Base-by-base conservation (phyloP, 148 eudicot species). In the Nepenthes gracilis region DNA sequence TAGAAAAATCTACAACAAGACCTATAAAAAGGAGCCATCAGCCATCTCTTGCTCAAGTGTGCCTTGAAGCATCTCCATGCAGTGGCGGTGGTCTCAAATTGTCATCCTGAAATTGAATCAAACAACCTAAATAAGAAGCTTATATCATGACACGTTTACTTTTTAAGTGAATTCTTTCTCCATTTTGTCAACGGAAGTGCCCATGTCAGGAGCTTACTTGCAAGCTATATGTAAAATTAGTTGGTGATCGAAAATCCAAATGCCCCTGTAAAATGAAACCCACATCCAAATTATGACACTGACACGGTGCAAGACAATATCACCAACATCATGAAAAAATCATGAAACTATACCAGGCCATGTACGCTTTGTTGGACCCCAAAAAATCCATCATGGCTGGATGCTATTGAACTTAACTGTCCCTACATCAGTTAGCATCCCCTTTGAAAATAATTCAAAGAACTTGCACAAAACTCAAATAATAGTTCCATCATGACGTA, bases 341-440 rank as follows among this genome's bases (percentile, higher is more conserved):
- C 9, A n/a, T 53, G 55, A 36, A 58, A 59, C 4, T 47, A 55
- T 81, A 92, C 97, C 90, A 88, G 70, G 63, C 82, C 96, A 74
- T 86, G 82, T 57, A 85, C 83, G 68, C 78, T 73, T 61, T 77
- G 94, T 67, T 85, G 90, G 64, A 90, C 64, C 60, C 81, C 96
- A 68, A 83, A 88, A 66, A 81, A 88, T 13, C 83, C 89, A 64
- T 85, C 97, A 75, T 88, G 90, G 64, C 70, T 75, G n/a, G 84
- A 75, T 35, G 83, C 82, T 60, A 83, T 61, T 33, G 97, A 78
- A 64, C 71, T 83, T 56, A 91, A 64, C 58, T 88, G 92, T 57
- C 97, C 96, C 96, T 87, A 70, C 40, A 79, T 59, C 35, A 6
- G 32, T 33, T 36, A 23, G 9, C 13, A 33, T 36, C 52, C 45